Conservation (phyloP, 2,329 filamentous ascomycete species). For the Biscogniauxia sp. region DNA sequence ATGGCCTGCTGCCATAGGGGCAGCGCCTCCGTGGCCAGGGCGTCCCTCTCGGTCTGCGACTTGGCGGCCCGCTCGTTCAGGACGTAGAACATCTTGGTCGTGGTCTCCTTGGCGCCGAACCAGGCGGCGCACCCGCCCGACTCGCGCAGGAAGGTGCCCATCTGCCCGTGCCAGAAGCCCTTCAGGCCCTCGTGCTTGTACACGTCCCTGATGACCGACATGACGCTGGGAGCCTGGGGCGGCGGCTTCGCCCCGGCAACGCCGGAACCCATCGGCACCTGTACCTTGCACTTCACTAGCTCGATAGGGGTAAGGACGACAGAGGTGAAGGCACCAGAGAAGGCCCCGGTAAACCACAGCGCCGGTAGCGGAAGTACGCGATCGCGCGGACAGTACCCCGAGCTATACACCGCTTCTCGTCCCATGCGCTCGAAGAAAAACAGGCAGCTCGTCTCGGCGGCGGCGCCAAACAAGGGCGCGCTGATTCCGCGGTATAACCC, state of each 20-base stretch:
- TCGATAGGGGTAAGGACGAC: slow-evolving; percentile 92
- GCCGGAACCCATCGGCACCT: slow-evolving; percentile 60
- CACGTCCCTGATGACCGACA: slow-evolving; percentile 72
- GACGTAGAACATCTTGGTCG: slow-evolving; percentile 66
- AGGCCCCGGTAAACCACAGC: slow-evolving; percentile 77
- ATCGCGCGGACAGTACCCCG: slow-evolving; percentile 48
- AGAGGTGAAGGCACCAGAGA: slow-evolving; percentile 85
- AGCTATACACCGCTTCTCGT: slow-evolving; percentile 60
- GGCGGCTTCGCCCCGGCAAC: slow-evolving; percentile 38
- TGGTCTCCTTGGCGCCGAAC: slow-evolving; percentile 89
- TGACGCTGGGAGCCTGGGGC: slow-evolving; percentile 56
- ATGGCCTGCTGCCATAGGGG: slow-evolving; percentile 84
- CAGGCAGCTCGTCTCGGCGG: slow-evolving; percentile 85
- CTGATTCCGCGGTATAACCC: slow-evolving; percentile 91
- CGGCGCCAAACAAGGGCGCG: slow-evolving; percentile 85
- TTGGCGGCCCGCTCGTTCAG: slow-evolving; percentile 45
- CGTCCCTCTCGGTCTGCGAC: slow-evolving; percentile 40
- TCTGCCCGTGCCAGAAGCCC: slow-evolving; percentile 94
- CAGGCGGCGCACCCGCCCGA: slow-evolving; percentile 91
- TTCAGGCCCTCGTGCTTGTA: slow-evolving; percentile 77
- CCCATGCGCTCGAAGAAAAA: slow-evolving; percentile 88
- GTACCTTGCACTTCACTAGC: slow-evolving; percentile 97
- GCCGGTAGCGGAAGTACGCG: slow-evolving; percentile 69
- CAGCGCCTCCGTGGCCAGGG: slow-evolving; percentile 51
- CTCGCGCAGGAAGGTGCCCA: slow-evolving; percentile 90